These are phyloP conservation scores for Cytospora schulzeri DNA, from an alignment of 2,329 filamentous ascomycete species.

Conservation along the genomic window DNA sequence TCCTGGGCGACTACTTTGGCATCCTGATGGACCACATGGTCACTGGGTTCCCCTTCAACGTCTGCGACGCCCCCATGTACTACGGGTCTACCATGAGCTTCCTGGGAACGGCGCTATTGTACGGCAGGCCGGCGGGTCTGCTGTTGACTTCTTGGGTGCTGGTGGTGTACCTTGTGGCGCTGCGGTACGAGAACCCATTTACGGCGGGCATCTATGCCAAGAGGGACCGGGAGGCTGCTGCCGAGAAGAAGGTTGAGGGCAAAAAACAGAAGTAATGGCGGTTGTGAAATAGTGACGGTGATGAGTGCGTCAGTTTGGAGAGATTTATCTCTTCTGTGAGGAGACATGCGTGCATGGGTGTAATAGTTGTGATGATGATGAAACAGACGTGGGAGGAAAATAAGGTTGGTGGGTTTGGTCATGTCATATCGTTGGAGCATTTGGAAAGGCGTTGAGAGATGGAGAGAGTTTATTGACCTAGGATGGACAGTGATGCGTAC, in stretches of 20 bases:
- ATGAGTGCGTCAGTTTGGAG: not conserved
- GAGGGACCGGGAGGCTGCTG: constrained; percentile 62
- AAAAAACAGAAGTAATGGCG: constrained; percentile 54
- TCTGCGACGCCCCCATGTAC: constrained; percentile 93
- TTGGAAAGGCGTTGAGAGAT: not conserved
- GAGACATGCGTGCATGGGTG: too few species aligned
- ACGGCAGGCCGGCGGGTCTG: constrained; percentile 84
- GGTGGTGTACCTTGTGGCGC: constrained; percentile 76
- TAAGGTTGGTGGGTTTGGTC: not conserved
- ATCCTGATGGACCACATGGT: constrained; percentile 96
- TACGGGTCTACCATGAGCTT: constrained; percentile 92
- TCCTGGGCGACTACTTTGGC: constrained; percentile 97
- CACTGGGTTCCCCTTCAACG: constrained; percentile 93
- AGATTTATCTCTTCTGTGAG: too few species aligned
- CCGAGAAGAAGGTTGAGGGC: constrained; percentile 38
- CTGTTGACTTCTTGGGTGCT: constrained; percentile 75
- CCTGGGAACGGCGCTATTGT: constrained; percentile 80
- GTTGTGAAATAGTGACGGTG: too few species aligned
- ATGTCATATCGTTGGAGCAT: not conserved
- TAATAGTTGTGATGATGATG: not conserved
- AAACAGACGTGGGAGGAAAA: not conserved
- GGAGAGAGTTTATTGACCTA: not conserved
- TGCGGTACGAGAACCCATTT: constrained; percentile 91
- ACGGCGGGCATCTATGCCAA: constrained; percentile 91
- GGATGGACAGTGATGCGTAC: not conserved